A percentile compares a stretch with the other conserved stretches of the same genome.
Evolutionary conservation across 495 filamentous ascomycete genomes (phyloP).

Genomic region (Aspergillus mulundensis): DNA sequence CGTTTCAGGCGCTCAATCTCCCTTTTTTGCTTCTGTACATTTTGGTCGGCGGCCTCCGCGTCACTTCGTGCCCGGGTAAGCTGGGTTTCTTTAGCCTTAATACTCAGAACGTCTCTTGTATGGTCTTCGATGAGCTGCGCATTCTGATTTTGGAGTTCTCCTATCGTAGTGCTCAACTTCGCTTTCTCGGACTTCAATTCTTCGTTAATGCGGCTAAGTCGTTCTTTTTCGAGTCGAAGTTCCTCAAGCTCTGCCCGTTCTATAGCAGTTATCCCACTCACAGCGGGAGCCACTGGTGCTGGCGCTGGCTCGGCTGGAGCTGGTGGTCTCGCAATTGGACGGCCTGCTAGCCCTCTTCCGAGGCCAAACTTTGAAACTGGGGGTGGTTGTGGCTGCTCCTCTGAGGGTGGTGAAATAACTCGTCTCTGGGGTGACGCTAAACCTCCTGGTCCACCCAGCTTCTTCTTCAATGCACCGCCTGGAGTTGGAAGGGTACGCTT

Average conservation of each 20-base stretch:
- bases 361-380: conserved; percentile 64
- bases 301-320: conserved; percentile 36
- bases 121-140: conserved; percentile 97
- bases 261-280: conserved; percentile 60
- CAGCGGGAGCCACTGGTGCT: conserved; percentile 41
- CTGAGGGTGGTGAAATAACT: conserved; percentile 45
- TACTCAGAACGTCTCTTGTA: conserved; percentile 87
- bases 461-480: conserved; percentile 65
- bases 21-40: conserved; percentile 73
- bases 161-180: conserved; percentile 70
- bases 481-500: conserved; percentile 54
- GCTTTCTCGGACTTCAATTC: conserved; percentile 73
- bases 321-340: conserved; percentile 80
- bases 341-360: conserved; percentile 73
- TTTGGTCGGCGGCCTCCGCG: conserved; percentile 80
- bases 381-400: conserved; percentile 57
- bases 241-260: conserved; percentile 90
- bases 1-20: conserved; percentile 94
- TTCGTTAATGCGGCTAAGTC: conserved; percentile 63
- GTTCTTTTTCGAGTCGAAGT: conserved; percentile 76
- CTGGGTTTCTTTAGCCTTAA: conserved; percentile 98
- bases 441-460: conserved; percentile 55
- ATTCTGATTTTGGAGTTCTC: conserved; percentile 90
- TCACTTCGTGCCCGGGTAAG: conserved; percentile 87
- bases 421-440: conserved; percentile 63